A percentile compares a stretch with the other conserved stretches of the same genome.
Evolutionary conservation across 352 stramenopile genomes (phyloP).

Genomic region (Albugo candida): DNA sequence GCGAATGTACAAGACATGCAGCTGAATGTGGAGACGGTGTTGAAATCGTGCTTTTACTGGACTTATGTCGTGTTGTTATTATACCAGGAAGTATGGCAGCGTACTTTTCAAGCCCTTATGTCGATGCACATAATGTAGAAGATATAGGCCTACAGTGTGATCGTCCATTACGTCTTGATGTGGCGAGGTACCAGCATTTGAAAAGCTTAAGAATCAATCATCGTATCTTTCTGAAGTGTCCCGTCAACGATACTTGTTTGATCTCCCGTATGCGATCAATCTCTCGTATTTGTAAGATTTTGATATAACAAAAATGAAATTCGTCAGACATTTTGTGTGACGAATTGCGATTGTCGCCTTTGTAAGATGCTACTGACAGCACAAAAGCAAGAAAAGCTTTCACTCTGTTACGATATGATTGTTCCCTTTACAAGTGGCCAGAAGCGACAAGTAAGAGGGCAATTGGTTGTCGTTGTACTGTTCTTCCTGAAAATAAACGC

Average conservation of each 20-base stretch:
- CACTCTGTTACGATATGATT: too few species aligned
- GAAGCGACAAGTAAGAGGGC: conserved; percentile 41
- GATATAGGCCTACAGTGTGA: conserved; percentile 61
- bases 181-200: conserved; percentile 41
- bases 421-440: conserved; percentile 10
- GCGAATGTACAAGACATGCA: conserved; percentile 70
- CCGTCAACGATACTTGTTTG: conserved; percentile 66
- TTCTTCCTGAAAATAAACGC: conserved; percentile 69
- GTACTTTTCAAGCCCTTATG: conserved; percentile 71
- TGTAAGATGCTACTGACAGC: background rate
- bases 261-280: conserved; percentile 74
- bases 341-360: background rate
- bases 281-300: conserved; percentile 54
- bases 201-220: conserved; percentile 73
- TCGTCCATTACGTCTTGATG: conserved; percentile 56
- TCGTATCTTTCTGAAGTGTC: conserved; percentile 73
- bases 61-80: conserved; percentile 68
- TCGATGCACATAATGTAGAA: conserved; percentile 71
- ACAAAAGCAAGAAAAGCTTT: conserved; percentile 1
- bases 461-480: conserved; percentile 46
- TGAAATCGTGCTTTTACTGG: conserved; percentile 61
- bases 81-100: conserved; percentile 70
- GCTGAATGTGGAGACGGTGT: conserved; percentile 71
- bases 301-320: conserved; percentile 5
- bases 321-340: background rate